Percentiles rank a stretch among this genome's conserved stretches.
These are phyloP conservation scores for Pseudozyma tsukubaensis DNA, from an alignment of 1,284 basidiomycete genomes.

Conservation along the genomic window DNA sequence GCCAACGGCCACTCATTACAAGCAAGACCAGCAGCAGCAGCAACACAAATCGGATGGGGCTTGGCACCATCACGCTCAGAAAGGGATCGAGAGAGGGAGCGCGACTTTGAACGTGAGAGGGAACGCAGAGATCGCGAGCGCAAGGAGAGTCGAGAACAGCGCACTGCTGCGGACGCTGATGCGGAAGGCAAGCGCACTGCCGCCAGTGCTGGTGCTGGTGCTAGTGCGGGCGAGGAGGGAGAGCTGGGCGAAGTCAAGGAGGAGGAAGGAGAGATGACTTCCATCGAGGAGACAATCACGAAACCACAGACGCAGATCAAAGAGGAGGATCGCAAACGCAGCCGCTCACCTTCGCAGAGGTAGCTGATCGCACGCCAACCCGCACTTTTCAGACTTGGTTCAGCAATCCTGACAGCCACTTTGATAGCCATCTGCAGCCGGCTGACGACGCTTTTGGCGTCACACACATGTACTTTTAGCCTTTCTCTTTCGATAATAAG, in stretches of 20 bases:
- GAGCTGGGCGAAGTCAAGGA: slow-evolving; percentile 34
- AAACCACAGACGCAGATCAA: slow-evolving; percentile 19
- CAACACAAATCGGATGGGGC: slow-evolving; percentile 9
- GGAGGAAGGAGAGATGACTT: slow-evolving; percentile 41
- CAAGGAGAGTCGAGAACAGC: slow-evolving; percentile 45
- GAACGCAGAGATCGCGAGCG: slow-evolving; percentile 50
- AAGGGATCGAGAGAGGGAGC: slow-evolving; percentile 48
- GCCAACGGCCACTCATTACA: slow-evolving; percentile 11
- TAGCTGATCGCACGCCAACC: not conserved
- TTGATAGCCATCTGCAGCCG: no score
- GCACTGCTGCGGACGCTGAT: slow-evolving; percentile 18
- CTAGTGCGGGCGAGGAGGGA: slow-evolving; percentile 27
- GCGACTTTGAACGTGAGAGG: slow-evolving; percentile 43
- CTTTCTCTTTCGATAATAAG: not conserved
- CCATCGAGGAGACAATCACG: slow-evolving; percentile 1
- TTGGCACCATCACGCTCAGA: slow-evolving; percentile 14
- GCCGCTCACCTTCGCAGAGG: slow-evolving; percentile 32
- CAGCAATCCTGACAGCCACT: no score
- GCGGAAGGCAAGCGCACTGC: slow-evolving; percentile 12
- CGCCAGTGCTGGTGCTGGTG: no score
- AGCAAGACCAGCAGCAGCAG: slow-evolving; percentile 1
- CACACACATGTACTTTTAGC: slow-evolving; percentile 2
- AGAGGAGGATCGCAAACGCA: slow-evolving; percentile 49
- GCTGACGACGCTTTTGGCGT: no score
- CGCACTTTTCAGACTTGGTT: no score